Evolutionary conservation across 371 early-diverging fungal species (phyloP).

Genomic region (Mycotypha africana): DNA sequence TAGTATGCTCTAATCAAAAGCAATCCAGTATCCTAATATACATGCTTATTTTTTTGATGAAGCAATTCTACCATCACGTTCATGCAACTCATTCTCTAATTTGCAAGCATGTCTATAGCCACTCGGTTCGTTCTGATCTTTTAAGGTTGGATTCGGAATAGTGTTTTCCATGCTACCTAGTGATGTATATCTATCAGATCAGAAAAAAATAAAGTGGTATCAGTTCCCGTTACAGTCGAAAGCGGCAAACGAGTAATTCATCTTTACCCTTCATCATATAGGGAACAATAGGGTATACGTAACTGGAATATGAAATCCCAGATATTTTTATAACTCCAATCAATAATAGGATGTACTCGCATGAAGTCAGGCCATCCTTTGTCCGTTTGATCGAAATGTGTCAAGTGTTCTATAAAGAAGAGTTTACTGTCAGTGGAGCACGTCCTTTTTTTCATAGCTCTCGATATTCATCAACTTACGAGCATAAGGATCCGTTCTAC

Average conservation of each 20-base stretch:
- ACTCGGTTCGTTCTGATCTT: conserved; percentile 9
- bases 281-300: conserved; percentile 81
- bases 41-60: conserved; percentile 20
- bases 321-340: conserved; percentile 84
- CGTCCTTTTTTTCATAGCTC: too few species aligned
- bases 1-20: too few species aligned
- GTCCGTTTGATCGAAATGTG: conserved; percentile 76
- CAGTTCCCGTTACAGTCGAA: too few species aligned
- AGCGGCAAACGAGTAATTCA: too few species aligned
- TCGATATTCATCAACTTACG: conserved; percentile 44
- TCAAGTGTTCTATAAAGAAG: conserved; percentile 62
- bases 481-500: conserved; percentile 89
- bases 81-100: conserved; percentile 61
- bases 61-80: conserved; percentile 68
- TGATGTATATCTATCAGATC: conserved; percentile 91
- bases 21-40: too few species aligned
- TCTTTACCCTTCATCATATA: conserved; percentile 84
- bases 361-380: conserved; percentile 89
- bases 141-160: conserved; percentile 71
- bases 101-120: conserved; percentile 72
- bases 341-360: conserved; percentile 90
- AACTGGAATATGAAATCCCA: conserved; percentile 75
- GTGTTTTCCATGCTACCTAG: conserved; percentile 87
- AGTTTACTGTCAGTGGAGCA: too few species aligned
- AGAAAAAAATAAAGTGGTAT: too few species aligned